Base-by-base conservation (phyloP, 768 basidiomycete species). In the Lactarius sanguifluus region DNA sequence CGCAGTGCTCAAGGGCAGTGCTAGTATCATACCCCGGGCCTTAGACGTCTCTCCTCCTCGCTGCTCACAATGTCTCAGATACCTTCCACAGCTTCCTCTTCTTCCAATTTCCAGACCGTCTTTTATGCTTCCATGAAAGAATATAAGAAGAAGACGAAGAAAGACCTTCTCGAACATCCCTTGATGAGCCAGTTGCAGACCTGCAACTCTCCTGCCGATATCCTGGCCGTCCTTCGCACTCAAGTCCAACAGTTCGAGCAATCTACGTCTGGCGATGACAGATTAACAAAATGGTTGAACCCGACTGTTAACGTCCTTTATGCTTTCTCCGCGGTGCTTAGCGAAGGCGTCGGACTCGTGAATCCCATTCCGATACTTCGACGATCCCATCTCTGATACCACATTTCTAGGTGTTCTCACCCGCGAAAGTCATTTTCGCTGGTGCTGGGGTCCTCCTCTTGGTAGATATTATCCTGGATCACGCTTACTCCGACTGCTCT, bases 181-280 rank as follows among this genome's bases (percentile, higher is more conserved):
- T 34, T 64, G 28, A 47, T 50, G 12, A n/a, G 12, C 30, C 10
- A 30, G 18, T 15, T 64, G 9, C 18, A 57, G 10, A 10, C 15
- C 32, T 64, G 56, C 62, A 18, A 58, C 32, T 47, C 62, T 23
- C 47, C 47, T 15, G 8, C 54, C 41, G 56, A 64, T 6, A n/a
- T 64, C 9, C 20, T 38, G 13, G 43, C n/a, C 1, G n/a, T 36
- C 10, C 58, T 64, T 1, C 47, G 41, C 25, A 20, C 58, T 13
- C 36, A 13, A 40, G 63, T 52, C 28, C 43, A n/a, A 28, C 8
- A 40, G 50, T 57, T 57, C 23, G 8, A 32, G 10, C 34, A 40
- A 47, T 8, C 47, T 23, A 23, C 47, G 12, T 13, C 10, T 2
- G 23, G 12, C 10, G 23, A 57, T 4, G 3, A 23, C 4, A 57